phyloP scores from a whole-genome alignment of 2,329 filamentous ascomycete species.

The Pleoardoris graminearum region DNA sequence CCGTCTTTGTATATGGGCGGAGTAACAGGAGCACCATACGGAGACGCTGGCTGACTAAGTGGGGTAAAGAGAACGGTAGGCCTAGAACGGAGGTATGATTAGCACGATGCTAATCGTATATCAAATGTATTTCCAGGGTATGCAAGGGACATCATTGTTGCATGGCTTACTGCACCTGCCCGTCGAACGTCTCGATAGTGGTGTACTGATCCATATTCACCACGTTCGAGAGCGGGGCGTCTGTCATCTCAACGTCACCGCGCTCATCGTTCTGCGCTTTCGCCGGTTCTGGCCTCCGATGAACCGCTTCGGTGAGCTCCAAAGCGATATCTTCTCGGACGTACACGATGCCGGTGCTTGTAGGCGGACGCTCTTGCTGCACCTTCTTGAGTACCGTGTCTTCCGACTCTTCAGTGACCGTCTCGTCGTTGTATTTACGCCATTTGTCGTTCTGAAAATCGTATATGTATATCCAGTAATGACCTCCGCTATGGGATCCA shows the following conservation, averaged over 20 bases:
- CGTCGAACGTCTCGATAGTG: not conserved
- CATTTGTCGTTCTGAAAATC: constrained; percentile 82
- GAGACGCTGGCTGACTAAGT: too few relatives aligned
- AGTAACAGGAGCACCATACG: too few relatives aligned
- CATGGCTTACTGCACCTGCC: not conserved
- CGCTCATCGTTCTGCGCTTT: not conserved
- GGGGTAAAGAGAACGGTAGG: too few relatives aligned
- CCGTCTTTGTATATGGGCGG: too few relatives aligned
- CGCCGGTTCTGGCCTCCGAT: constrained; percentile 18
- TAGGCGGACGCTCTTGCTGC: constrained; percentile 55
- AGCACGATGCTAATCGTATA: too few relatives aligned
- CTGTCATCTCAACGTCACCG: constrained; percentile 16
- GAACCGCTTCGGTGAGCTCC: constrained; percentile 60
- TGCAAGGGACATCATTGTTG: too few relatives aligned
- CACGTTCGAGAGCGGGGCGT: not conserved
- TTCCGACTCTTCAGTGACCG: constrained; percentile 69
- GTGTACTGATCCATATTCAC: not conserved
- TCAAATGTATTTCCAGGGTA: too few relatives aligned
- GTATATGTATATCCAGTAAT: constrained; percentile 97
- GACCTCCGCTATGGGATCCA: constrained; percentile 66
- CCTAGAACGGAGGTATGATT: too few relatives aligned
- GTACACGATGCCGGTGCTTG: constrained; percentile 72
- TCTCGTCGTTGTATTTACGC: constrained; percentile 92
- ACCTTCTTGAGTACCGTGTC: constrained; percentile 69
- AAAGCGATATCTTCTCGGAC: constrained; percentile 69